Base-by-base conservation (phyloP, 768 basidiomycete species). In the Russula foetens region DNA sequence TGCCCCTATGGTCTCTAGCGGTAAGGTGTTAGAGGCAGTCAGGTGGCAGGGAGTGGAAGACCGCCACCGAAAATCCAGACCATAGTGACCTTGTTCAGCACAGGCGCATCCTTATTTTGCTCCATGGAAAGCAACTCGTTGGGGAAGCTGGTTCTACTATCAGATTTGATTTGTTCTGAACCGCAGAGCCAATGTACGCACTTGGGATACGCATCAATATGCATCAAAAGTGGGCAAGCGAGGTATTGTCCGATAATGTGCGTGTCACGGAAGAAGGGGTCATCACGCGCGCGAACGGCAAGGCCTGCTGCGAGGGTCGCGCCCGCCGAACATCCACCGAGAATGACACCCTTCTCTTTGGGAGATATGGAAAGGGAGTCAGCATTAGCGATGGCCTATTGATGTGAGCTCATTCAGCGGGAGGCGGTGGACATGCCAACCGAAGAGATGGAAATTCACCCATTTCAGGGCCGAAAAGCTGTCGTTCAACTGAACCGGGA, bases 211-310 rank as follows among this genome's bases (percentile, higher is more conserved):
- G 56, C 68, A 11, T 67, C 57, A 5, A 65, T 61, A 39, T 69
- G 62, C 19, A 65, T 14, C n/a, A 68, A 41, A 15, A 46, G 24
- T 11, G 71, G 71, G 46, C 65, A 35, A 28, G 56, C 49, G 1
- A 73, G 66, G 6, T 65, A 29, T 24, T 68, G 68, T 6, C 70
- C 71, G 2, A 72, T 70, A 19, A 70, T 29, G n/a, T 43, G 59
- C 17, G 39, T 62, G 12, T 47, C 44, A 3, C 29, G 15, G 51
- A 72, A 69, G 56, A 61, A 55, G 5, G 64, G 59, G 33, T 72
- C 69, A 26, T 66, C 66, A 15, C 64, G 64, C 7, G 67, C 67
- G 39, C 62, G 63, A 43, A 65, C 67, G 3, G 67, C 63, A 6
- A 71, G 31, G 6, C 52, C 63, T 4, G 68, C 67, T 19, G 69